phyloP scores from a whole-genome alignment of 352 stramenopile genomes.

The Phytophthora gonapodyides region DNA sequence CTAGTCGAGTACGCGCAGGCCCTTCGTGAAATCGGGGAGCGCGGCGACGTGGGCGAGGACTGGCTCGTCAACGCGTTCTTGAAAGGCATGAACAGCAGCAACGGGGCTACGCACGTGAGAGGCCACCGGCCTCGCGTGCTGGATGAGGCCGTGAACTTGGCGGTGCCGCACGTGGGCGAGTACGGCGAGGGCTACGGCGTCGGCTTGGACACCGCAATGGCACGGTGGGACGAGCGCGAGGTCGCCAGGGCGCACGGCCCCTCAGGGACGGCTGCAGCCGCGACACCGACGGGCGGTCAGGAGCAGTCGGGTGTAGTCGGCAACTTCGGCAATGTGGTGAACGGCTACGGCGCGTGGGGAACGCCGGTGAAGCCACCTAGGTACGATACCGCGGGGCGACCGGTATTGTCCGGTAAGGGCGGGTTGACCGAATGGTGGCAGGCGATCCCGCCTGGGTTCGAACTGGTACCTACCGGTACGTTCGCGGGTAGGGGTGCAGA shows the following conservation, averaged over 20 bases:
- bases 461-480: background rate
- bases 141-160: background rate
- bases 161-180: background rate
- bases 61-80: conserved; percentile 13
- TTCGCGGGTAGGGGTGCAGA: too few relatives aligned
- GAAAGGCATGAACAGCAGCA: conserved; percentile 1
- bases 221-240: background rate
- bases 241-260: too few relatives aligned
- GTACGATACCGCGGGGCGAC: background rate
- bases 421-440: too few relatives aligned
- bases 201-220: background rate
- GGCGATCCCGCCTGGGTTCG: background rate
- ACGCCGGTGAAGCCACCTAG: background rate
- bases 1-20: conserved; percentile 11
- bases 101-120: background rate
- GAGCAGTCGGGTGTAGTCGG: too few relatives aligned
- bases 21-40: conserved; percentile 1
- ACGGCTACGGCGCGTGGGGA: background rate
- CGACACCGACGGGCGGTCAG: too few relatives aligned
- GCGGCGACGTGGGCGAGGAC: background rate
- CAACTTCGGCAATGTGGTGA: too few relatives aligned
- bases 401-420: too few relatives aligned
- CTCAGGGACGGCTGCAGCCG: too few relatives aligned
- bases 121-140: background rate
- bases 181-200: conserved; percentile 10